Conservation (phyloP, 768 basidiomycete genomes). For the Hirschioporus abietinus region DNA sequence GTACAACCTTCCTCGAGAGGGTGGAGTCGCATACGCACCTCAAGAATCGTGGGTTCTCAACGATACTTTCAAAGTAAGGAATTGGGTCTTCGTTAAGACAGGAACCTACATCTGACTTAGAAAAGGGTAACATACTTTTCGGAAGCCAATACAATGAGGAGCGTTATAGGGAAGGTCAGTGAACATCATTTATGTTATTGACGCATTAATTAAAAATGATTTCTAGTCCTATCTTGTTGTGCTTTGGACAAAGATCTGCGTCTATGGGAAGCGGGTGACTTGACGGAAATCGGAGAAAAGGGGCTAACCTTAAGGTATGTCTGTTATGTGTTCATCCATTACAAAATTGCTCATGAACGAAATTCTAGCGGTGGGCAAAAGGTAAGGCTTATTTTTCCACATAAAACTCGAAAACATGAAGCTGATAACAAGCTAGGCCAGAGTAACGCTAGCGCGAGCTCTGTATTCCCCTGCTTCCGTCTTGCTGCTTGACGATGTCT, state of each 20-base stretch:
- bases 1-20: constrained; percentile 11
- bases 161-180: constrained; percentile 22
- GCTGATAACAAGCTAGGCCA: constrained; percentile 21
- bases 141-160: constrained; percentile 22
- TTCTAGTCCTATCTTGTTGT: constrained; percentile 31
- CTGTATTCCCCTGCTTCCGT: constrained; percentile 38
- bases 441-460: constrained; percentile 42
- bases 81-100: background rate
- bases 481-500: constrained; percentile 44
- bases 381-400: constrained; percentile 27
- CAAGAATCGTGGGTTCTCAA: constrained; percentile 16
- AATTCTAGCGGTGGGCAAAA: constrained; percentile 39
- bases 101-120: background rate
- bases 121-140: constrained; percentile 23
- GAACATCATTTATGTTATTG: background rate
- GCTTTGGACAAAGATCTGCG: constrained; percentile 40
- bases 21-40: constrained; percentile 15
- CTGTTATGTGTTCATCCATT: background rate
- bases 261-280: constrained; percentile 44
- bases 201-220: background rate
- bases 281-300: constrained; percentile 55
- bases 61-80: constrained; percentile 12
- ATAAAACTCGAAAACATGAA: background rate
- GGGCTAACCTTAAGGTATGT: constrained; percentile 38
- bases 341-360: background rate